Percentiles rank a stretch among this genome's conserved stretches.
Evolutionary conservation across 768 basidiomycete species (phyloP).

Genomic region (Pleurotus giganteus): DNA sequence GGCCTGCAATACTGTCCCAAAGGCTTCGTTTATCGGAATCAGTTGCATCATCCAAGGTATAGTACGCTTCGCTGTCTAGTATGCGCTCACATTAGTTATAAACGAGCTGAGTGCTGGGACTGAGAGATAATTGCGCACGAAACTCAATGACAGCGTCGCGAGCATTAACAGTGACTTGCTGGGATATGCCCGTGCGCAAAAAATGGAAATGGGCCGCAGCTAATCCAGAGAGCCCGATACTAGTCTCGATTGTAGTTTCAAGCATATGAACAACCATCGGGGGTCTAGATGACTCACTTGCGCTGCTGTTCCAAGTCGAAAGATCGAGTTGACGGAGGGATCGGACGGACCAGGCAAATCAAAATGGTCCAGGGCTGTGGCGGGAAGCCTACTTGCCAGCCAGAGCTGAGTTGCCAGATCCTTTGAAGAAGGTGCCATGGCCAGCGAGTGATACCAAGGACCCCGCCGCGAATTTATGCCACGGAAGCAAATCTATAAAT

Average conservation of each 20-base stretch:
- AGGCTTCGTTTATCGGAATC: conserved; percentile 24
- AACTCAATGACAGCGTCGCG: conserved; percentile 57
- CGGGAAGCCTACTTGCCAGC: conserved; percentile 38
- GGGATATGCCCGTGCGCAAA: conserved; percentile 42
- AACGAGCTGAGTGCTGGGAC: neutral
- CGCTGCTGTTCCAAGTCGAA: conserved; percentile 49
- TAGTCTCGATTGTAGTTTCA: too few species aligned
- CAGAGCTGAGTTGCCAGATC: conserved; percentile 28
- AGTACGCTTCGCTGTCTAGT: conserved; percentile 50
- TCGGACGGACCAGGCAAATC: conserved; percentile 37
- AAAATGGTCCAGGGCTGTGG: conserved; percentile 32
- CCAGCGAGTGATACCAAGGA: too few species aligned
- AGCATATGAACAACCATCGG: too few species aligned
- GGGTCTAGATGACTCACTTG: too few species aligned
- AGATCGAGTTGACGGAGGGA: conserved; percentile 48
- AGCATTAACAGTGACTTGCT: conserved; percentile 50
- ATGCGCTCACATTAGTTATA: neutral
- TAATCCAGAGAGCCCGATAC: conserved; percentile 50
- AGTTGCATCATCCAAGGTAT: conserved; percentile 39
- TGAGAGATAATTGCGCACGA: conserved; percentile 26
- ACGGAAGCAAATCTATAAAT: too few species aligned
- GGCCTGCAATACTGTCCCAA: conserved; percentile 51
- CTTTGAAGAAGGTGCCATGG: too few species aligned
- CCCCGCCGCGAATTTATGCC: too few species aligned
- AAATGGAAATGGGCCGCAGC: conserved; percentile 50